phyloP scores from a whole-genome alignment of 768 basidiomycete genomes.

The Cystobasidium onofrii region DNA sequence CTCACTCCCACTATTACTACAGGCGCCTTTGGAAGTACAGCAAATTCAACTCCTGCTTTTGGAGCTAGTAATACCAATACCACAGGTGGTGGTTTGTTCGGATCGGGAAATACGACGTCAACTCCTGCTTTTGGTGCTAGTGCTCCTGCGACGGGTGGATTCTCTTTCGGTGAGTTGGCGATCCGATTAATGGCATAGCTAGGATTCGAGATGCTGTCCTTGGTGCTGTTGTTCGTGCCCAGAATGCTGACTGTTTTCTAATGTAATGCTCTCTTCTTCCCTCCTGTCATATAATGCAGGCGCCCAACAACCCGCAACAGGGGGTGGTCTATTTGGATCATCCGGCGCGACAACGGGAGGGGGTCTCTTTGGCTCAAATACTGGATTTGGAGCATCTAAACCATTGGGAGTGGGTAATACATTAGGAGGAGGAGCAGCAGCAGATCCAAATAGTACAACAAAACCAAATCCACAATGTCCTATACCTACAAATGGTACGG shows the following conservation, averaged over 20 bases:
- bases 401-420: background rate
- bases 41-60: constrained; percentile 24
- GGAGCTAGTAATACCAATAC: constrained; percentile 5
- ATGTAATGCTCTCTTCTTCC: too few relatives aligned
- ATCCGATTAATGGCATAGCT: too few relatives aligned
- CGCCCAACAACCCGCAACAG: background rate
- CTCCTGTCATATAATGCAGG: background rate
- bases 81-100: constrained; percentile 8
- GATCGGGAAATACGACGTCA: background rate
- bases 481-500: constrained; percentile 14
- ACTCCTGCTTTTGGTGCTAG: background rate
- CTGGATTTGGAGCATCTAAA: background rate
- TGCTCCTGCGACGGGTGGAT: background rate
- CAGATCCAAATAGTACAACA: background rate
- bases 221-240: too few relatives aligned
- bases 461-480: constrained; percentile 1
- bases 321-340: constrained; percentile 2
- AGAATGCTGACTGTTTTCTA: too few relatives aligned
- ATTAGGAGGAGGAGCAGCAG: background rate
- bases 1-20: background rate
- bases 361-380: background rate
- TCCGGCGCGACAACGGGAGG: background rate
- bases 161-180: background rate
- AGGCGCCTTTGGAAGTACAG: constrained; percentile 34
- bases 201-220: too few relatives aligned